Evolutionary conservation across 2,329 filamentous ascomycete genomes (phyloP).

Genomic region (Chaetoscypha palmicola): DNA sequence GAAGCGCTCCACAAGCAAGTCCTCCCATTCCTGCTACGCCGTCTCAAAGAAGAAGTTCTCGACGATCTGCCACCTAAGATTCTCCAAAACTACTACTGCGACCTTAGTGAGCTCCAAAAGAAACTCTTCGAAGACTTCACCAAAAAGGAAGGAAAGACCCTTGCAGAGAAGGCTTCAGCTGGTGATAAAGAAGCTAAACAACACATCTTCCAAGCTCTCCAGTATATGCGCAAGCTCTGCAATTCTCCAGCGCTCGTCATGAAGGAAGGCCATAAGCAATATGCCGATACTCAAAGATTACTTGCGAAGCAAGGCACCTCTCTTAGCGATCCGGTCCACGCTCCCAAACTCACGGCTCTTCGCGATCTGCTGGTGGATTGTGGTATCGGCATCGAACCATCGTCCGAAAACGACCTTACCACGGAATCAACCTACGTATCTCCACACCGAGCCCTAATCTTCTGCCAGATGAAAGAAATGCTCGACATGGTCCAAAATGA

Average conservation of each 20-base stretch:
- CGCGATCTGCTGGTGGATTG: slow-evolving; percentile 96
- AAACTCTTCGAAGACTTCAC: slow-evolving; percentile 95
- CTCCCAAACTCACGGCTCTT: slow-evolving; percentile 85
- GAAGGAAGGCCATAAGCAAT: slow-evolving; percentile 87
- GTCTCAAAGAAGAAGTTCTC: slow-evolving; percentile 94
- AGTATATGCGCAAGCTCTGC: slow-evolving; percentile 99
- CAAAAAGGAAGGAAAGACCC: slow-evolving; percentile 83
- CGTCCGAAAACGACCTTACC: slow-evolving; percentile 45
- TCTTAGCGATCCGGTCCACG: slow-evolving; percentile 78
- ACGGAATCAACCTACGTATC: slow-evolving; percentile 74
- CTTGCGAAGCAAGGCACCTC: slow-evolving; percentile 72
- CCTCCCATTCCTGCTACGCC: slow-evolving; percentile 87
- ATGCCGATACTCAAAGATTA: slow-evolving; percentile 77
- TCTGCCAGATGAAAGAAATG: slow-evolving; percentile 99
- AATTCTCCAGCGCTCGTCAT: slow-evolving; percentile 95
- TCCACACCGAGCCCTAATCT: slow-evolving; percentile 89
- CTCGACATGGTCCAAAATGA: slow-evolving; percentile 96
- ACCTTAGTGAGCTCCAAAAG: slow-evolving; percentile 88
- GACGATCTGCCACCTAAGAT: slow-evolving; percentile 97
- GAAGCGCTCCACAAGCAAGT: slow-evolving; percentile 99
- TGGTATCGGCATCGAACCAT: slow-evolving; percentile 72
- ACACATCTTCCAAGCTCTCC: slow-evolving; percentile 97
- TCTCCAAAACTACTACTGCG: slow-evolving; percentile 98
- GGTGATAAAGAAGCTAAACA: slow-evolving; percentile 92
- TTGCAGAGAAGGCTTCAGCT: slow-evolving; percentile 74